A percentile compares a stretch with the other conserved stretches of the same genome.
Conservation (phyloP, 495 filamentous ascomycete species). For the Umbilicaria muhlenbergii region DNA sequence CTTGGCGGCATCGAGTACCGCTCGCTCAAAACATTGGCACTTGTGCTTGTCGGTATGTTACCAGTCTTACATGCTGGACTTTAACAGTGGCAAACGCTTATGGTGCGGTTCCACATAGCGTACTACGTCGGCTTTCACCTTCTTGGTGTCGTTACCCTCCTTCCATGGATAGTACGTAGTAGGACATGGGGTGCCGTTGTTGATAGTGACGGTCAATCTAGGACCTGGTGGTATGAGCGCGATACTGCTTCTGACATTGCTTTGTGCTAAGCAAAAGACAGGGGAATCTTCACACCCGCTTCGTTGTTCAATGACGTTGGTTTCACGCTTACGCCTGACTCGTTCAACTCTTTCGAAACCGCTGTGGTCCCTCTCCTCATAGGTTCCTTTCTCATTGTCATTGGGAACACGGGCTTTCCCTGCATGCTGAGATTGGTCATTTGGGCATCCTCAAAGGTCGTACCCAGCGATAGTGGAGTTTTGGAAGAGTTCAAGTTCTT, state of each 20-base stretch:
- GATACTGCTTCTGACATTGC: conserved; percentile 1
- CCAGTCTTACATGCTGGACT: neutral
- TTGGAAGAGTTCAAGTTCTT: conserved; percentile 86
- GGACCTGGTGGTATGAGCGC: conserved; percentile 57
- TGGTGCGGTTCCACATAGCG: conserved; percentile 5
- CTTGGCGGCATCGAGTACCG: conserved; percentile 91
- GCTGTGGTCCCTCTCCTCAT: conserved; percentile 61
- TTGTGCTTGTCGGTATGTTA: conserved; percentile 45
- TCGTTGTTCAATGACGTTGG: conserved; percentile 85
- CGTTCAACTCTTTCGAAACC: conserved; percentile 72
- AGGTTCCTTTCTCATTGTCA: conserved; percentile 67
- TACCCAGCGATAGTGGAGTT: conserved; percentile 42
- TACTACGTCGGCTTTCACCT: conserved; percentile 68
- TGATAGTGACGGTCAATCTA: conserved; percentile 40
- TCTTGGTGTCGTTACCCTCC: conserved; percentile 52
- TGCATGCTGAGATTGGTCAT: conserved; percentile 85
- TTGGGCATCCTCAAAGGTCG: conserved; percentile 50
- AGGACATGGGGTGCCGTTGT: conserved; percentile 43
- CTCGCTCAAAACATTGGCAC: conserved; percentile 67
- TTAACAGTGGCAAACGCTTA: neutral
- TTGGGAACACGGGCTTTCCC: conserved; percentile 89
- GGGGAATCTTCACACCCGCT: conserved; percentile 65
- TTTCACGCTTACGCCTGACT: conserved; percentile 79
- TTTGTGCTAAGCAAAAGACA: conserved; percentile 2
- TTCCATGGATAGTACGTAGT: conserved; percentile 64